phyloP scores from a whole-genome alignment of 139 green algal species.

The Chlorella sp. region DNA sequence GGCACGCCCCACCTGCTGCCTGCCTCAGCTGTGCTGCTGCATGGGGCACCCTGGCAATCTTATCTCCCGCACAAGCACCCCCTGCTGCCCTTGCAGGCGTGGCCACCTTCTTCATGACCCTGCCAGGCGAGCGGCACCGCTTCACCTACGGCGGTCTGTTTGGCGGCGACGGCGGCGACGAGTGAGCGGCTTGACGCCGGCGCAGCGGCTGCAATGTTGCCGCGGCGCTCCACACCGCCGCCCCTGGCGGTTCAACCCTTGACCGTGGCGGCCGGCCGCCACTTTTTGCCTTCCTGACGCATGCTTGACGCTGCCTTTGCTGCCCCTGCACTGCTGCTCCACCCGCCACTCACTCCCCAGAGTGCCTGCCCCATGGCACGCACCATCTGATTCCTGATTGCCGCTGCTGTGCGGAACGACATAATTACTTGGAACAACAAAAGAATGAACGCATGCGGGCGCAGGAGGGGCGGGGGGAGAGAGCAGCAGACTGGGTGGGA shows the following conservation, averaged over 20 bases:
- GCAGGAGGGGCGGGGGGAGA: no score
- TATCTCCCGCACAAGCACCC: no score
- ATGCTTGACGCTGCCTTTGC: neutral
- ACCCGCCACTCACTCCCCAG: neutral
- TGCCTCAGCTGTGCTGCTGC: neutral
- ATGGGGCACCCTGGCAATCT: no score
- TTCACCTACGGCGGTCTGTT: conserved; percentile 21
- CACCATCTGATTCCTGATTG: no score
- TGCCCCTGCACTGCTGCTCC: neutral
- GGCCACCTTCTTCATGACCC: conserved; percentile 45
- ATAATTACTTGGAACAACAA: no score
- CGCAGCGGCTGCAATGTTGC: no score
- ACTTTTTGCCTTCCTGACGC: neutral
- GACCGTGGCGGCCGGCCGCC: neutral
- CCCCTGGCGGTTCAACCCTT: neutral
- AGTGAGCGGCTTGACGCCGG: neutral
- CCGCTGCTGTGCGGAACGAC: no score
- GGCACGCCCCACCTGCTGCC: no score
- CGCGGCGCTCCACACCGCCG: neutral
- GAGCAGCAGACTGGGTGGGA: no score
- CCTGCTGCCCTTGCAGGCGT: conserved; percentile 28
- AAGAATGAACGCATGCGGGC: no score
- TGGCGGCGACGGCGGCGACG: neutral
- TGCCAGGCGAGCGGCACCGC: conserved; percentile 22
- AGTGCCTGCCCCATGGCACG: no score